These are phyloP conservation scores for Xylaria palmicola DNA, from an alignment of 495 filamentous ascomycete species.

Conservation along the genomic window DNA sequence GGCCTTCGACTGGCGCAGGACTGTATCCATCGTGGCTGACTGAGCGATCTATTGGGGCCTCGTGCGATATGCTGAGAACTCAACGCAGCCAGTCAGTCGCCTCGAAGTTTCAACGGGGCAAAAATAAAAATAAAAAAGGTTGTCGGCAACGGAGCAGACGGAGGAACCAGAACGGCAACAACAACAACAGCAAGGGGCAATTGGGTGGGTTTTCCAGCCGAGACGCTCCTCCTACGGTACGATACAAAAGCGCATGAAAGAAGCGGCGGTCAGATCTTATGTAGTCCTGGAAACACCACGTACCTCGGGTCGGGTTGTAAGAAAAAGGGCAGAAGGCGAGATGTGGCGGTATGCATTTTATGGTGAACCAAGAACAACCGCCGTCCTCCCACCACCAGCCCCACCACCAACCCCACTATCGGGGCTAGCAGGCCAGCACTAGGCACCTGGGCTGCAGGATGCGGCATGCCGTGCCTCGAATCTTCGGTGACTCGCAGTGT, in stretches of 20 bases:
- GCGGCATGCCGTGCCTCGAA: constrained; percentile 5
- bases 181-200: neutral
- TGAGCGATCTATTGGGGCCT: too few relatives aligned
- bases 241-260: neutral
- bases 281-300: neutral
- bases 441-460: neutral
- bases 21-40: constrained; percentile 71
- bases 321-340: neutral
- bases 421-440: neutral
- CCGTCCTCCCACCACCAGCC: too few relatives aligned
- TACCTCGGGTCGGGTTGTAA: neutral
- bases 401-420: neutral
- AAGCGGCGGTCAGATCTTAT: neutral
- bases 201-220: neutral
- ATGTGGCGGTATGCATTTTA: constrained; percentile 1
- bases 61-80: neutral
- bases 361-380: neutral
- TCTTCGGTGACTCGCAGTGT: constrained; percentile 2
- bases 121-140: neutral
- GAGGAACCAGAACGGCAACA: neutral
- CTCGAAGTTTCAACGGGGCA: neutral
- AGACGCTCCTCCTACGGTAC: neutral
- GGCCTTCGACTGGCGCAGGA: constrained; percentile 88
- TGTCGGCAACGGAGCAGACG: too few relatives aligned
- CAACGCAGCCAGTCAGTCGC: neutral